phyloP scores from a whole-genome alignment of 768 basidiomycete species.

The Inosperma sp. region DNA sequence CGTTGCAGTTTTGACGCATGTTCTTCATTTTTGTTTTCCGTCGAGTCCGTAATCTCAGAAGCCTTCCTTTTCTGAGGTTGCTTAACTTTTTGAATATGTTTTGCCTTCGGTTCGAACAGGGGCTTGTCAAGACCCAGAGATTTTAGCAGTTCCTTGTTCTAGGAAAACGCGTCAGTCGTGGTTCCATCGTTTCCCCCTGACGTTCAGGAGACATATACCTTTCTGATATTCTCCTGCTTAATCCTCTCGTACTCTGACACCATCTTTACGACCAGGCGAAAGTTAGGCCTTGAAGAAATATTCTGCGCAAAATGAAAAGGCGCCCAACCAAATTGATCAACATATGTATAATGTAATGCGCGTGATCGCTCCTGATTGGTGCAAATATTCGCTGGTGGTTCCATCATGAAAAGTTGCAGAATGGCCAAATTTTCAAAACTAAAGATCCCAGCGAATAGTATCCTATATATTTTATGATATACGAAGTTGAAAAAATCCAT shows the following conservation, averaged over 20 bases:
- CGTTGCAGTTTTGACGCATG: not conserved
- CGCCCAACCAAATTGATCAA: too few relatives aligned
- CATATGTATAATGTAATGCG: too few relatives aligned
- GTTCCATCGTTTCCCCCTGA: not conserved
- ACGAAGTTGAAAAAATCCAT: too few relatives aligned
- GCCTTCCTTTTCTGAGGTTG: constrained; percentile 39
- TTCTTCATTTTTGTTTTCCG: constrained; percentile 9
- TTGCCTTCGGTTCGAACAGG: constrained; percentile 45
- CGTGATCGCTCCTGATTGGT: too few relatives aligned
- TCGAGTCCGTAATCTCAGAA: constrained; percentile 8
- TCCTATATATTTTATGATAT: too few relatives aligned
- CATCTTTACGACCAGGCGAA: constrained; percentile 20
- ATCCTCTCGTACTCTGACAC: constrained; percentile 27
- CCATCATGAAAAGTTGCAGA: too few relatives aligned
- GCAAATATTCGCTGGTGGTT: too few relatives aligned
- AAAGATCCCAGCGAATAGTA: too few relatives aligned
- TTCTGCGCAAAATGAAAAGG: too few relatives aligned
- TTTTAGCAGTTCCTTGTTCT: constrained; percentile 44
- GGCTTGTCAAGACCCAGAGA: constrained; percentile 45
- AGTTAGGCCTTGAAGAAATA: too few relatives aligned
- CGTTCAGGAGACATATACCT: constrained; percentile 13
- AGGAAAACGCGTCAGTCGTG: not conserved
- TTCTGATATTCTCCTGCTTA: constrained; percentile 19
- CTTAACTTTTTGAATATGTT: constrained; percentile 28
- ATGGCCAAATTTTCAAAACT: too few relatives aligned